These are phyloP conservation scores for Termitomyces sp. DNA, from an alignment of 768 basidiomycete genomes.

Conservation along the genomic window DNA sequence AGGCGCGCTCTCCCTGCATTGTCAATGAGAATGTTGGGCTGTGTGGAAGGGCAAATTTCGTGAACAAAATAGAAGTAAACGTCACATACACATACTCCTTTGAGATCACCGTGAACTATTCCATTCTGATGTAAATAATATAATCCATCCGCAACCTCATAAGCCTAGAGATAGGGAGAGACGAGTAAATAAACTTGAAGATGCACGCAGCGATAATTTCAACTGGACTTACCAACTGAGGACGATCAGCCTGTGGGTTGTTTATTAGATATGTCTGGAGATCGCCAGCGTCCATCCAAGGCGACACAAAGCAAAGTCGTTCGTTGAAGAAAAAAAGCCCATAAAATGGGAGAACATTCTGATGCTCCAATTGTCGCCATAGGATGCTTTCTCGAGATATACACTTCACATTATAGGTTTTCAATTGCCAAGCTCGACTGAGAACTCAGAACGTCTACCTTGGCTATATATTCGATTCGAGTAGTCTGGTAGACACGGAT, in stretches of 20 bases:
- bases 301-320: not conserved
- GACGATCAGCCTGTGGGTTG: not conserved
- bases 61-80: too few relatives aligned
- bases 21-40: slow-evolving; percentile 1
- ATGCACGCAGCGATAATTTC: not conserved
- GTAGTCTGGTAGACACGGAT: not conserved
- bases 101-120: not conserved
- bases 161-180: not conserved
- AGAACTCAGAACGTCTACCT: not conserved
- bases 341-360: not conserved
- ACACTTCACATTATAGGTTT: not conserved
- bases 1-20: not conserved
- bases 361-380: not conserved
- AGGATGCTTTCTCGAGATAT: not conserved
- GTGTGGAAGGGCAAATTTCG: too few relatives aligned
- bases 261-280: not conserved
- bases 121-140: not conserved
- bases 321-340: not conserved
- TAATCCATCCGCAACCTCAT: not conserved
- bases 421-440: not conserved
- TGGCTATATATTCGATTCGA: not conserved
- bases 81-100: not conserved
- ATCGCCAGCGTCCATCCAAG: slow-evolving; percentile 1
- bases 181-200: too few relatives aligned
- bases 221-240: not conserved